Conservation (phyloP, 345 rosid species). For the Citropsis articulata region DNA sequence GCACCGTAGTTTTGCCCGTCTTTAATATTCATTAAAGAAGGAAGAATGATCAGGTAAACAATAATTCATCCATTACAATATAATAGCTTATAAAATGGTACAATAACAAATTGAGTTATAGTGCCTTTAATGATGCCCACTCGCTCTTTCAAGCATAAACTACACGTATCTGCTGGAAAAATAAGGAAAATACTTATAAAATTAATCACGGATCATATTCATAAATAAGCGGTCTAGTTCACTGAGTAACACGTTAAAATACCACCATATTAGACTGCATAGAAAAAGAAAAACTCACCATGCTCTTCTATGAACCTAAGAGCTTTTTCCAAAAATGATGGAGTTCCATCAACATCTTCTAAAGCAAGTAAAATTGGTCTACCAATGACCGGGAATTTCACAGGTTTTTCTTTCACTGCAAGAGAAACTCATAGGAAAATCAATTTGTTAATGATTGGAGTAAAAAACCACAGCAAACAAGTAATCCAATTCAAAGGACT, state of each 20-base stretch:
- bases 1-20: too few species aligned
- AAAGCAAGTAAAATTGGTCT: slow-evolving; percentile 90
- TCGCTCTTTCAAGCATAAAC: not conserved
- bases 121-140: not conserved
- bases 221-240: not conserved
- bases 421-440: slow-evolving; percentile 13
- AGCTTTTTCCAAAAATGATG: slow-evolving; percentile 97
- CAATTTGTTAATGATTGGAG: slow-evolving; percentile 7
- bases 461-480: slow-evolving; percentile 13
- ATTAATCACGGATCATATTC: not conserved
- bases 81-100: not conserved
- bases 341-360: slow-evolving; percentile 97
- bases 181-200: not conserved
- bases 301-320: slow-evolving; percentile 85
- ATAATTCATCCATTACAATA: not conserved
- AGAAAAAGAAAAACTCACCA: slow-evolving; percentile 46
- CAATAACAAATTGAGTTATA: not conserved
- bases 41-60: not conserved
- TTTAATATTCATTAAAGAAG: not conserved
- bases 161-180: not conserved
- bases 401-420: slow-evolving; percentile 60
- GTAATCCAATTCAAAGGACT: not conserved
- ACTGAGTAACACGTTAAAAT: not conserved
- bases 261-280: not conserved
- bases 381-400: slow-evolving; percentile 57